Base-by-base conservation (phyloP, 2,329 filamentous ascomycete species). In the Nemania abortiva region DNA sequence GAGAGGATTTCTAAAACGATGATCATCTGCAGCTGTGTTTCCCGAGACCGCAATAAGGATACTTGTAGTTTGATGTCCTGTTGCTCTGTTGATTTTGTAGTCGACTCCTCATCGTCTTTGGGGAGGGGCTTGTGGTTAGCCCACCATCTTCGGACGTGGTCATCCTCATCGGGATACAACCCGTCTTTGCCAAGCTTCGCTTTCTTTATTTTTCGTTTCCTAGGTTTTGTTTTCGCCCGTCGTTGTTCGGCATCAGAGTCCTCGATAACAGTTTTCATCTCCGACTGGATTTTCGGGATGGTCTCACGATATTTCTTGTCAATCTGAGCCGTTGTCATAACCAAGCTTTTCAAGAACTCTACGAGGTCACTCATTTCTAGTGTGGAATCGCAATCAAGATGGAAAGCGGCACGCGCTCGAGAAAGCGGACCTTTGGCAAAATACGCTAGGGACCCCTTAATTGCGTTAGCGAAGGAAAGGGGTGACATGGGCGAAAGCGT, bases 351-450 rank as follows among this genome's bases (percentile, higher is more conserved):
- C n/a, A 95, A 78, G 74, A 93, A 94, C 0, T 86, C 83, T 9
- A 92, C 84, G 20, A 95, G 82, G 58, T 93, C 88, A 27, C 82
- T 81, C 79, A 91, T 88, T 49, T 89, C 84, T 22, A 90, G 80
- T 24, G 85, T 87, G 6, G 86, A 82, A 77, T 91, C 88, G 60
- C 87, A 87, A 69, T 89, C 87, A 15, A 89, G 81, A 66, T 90
- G 88, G 71, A 93, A 93, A 15, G 90, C 87, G 55, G 90, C 91
- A 68, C 92, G 88, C 54, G 92, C 90, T 73, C 92, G 87, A 53
- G 92, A 93, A 22, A 96, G 82, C 1, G 93, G 92, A 0, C 92
- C 93, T 82, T 96, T 96, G 22, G 91, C 91, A 79, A 95, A 95
- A 79, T 95, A 96, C 66, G 92, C 92, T 65, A 95, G 82, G 3